phyloP scores from a whole-genome alignment of 768 basidiomycete genomes.

The Psilocybe azurescens region DNA sequence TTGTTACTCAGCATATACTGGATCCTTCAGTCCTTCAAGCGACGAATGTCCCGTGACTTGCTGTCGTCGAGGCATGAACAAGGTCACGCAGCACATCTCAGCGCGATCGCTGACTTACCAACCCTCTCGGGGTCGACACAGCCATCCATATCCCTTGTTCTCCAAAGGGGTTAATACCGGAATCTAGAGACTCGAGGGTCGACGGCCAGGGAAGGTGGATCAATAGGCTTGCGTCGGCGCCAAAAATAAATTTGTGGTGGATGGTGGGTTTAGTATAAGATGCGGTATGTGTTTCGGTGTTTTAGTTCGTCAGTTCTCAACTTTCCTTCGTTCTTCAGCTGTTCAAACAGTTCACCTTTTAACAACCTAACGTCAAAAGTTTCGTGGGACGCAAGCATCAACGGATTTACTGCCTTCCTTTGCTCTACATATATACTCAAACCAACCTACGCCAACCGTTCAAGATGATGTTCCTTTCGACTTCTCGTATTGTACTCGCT shows the following conservation, averaged over 20 bases:
- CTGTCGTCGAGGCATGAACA: background rate
- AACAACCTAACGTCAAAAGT: background rate
- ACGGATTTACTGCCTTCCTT: background rate
- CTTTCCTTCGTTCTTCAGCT: background rate
- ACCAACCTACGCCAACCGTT: too few species aligned
- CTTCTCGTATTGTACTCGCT: background rate
- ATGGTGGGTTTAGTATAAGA: background rate
- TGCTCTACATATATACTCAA: background rate
- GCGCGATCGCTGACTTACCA: conserved; percentile 8
- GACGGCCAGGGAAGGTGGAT: background rate
- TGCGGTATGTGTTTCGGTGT: background rate
- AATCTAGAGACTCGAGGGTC: background rate
- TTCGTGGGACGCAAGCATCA: background rate
- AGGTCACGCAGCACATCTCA: background rate
- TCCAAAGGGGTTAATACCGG: background rate
- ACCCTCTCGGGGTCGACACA: background rate
- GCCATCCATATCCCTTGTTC: conserved; percentile 4
- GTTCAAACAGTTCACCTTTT: background rate
- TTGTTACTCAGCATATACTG: background rate
- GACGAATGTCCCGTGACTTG: background rate
- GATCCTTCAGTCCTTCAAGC: too few species aligned
- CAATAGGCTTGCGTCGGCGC: background rate
- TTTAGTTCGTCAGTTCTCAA: background rate
- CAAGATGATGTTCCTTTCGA: conserved; percentile 2
- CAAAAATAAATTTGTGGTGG: background rate